Evolutionary conservation across 1,139 yeast genomes (phyloP), one percentile per base, ranked within the genome.

Genomic region (Pichia sp.): DNA sequence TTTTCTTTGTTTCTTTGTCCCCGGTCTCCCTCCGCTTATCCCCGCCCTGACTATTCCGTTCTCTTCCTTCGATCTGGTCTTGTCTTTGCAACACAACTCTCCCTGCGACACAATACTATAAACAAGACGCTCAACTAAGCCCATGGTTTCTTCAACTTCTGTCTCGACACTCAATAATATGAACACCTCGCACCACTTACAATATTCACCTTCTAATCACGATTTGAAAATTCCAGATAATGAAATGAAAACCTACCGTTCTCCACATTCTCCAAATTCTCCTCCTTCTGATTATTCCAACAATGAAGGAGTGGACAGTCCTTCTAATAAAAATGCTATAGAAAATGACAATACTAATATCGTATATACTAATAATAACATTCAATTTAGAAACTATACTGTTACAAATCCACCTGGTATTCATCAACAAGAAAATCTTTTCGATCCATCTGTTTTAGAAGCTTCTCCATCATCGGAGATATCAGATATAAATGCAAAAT

Each of bases 321-420:
- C 21, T 18, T 22, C 35, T 18, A 19, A 16, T 10, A 26, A 32
- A 10, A 40, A 14, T 30, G 24, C 10, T 18, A 30, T 28, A 14
- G 26, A 31, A 11, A 18, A 28, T 13, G 23, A 28, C 6, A 29
- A 23, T 22, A 13, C 14, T 18, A 13, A 9, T 6, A 30, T 33
- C 16, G 9, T 13, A 3, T 8, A 29, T 16, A 11, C 22, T 11
- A 22, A 6, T 16, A 18, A 21, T 22, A 22, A 20, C 13, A 24
- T 42, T n/a, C 45, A 42, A 25, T 42, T 42, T 14, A 42, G 35
- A 29, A 35, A 42, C 19, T 42, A 42, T 25, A 42, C 45, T 9
- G 42, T 42, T 6, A 38, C 20, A 14, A 38, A 42, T 28, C 45
- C 45, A 2, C 45, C 42, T 14, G 40, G 37, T 11, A 21, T 15